A percentile compares a stretch with the other conserved stretches of the same genome.
phyloP scores from a whole-genome alignment of 164 flowering plant species.

The Aristolochia fimbriata region DNA sequence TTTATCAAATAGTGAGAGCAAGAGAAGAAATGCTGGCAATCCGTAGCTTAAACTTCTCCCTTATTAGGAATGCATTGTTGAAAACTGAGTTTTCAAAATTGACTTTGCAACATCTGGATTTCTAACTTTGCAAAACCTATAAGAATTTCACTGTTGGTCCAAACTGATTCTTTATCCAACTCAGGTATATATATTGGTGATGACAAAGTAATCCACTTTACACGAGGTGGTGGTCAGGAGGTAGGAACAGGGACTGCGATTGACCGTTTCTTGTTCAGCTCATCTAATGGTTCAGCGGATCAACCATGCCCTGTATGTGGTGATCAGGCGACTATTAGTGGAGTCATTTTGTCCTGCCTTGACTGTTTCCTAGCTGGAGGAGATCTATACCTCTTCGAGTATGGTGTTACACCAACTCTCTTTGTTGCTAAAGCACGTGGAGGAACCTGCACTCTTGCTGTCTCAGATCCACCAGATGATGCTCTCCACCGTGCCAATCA shows the following conservation, averaged over 20 bases:
- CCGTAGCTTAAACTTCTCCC: no score
- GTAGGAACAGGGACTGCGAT: constrained; percentile 61
- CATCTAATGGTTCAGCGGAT: constrained; percentile 34
- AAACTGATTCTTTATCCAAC: not conserved
- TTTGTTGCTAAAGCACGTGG: constrained; percentile 73
- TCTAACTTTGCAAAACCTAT: no score
- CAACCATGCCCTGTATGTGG: constrained; percentile 57
- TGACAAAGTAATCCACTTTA: constrained; percentile 68
- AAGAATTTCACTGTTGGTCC: not conserved
- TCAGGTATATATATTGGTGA: constrained; percentile 65
- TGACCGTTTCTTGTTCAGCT: constrained; percentile 58
- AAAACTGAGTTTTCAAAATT: not conserved
- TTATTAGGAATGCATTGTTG: not conserved
- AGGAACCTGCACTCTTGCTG: constrained; percentile 79
- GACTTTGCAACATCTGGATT: not conserved
- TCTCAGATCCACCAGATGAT: constrained; percentile 44
- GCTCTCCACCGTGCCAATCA: constrained; percentile 54
- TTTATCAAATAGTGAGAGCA: not conserved
- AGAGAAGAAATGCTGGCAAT: not conserved
- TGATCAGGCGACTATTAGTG: constrained; percentile 41
- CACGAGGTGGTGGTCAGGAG: constrained; percentile 74
- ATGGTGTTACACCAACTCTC: constrained; percentile 37
- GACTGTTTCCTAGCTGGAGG: constrained; percentile 75
- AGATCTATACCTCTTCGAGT: constrained; percentile 57
- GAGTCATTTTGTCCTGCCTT: constrained; percentile 64